Conservation (phyloP, 495 filamentous ascomycete species). For the Cercophora newfieldiana region DNA sequence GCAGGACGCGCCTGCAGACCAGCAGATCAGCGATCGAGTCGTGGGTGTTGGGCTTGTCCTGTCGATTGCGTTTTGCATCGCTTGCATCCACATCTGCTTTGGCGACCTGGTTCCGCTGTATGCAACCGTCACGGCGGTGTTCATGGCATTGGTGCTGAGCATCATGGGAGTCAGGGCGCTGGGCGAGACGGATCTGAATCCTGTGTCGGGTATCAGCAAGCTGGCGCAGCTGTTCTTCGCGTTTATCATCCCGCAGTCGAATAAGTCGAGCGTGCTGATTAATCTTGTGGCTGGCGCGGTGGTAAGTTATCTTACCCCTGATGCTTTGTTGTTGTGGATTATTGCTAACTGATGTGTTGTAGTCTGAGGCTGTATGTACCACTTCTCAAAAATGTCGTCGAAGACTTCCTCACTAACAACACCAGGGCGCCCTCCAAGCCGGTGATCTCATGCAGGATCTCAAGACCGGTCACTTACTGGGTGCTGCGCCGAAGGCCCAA, state of each 20-base stretch:
- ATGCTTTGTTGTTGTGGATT: neutral
- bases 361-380: constrained; percentile 30
- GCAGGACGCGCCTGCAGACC: constrained; percentile 77
- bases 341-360: neutral
- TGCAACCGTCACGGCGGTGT: constrained; percentile 76
- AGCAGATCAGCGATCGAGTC: constrained; percentile 72
- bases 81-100: constrained; percentile 78
- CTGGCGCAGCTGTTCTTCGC: constrained; percentile 94
- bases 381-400: too few relatives aligned
- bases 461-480: constrained; percentile 92
- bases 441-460: constrained; percentile 98
- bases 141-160: constrained; percentile 83
- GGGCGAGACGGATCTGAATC: constrained; percentile 95
- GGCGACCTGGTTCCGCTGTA: constrained; percentile 64
- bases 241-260: constrained; percentile 70
- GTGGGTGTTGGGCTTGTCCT: constrained; percentile 73
- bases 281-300: constrained; percentile 96
- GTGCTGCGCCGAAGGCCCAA: constrained; percentile 89
- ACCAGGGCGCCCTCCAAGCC: constrained; percentile 88
- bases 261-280: constrained; percentile 80
- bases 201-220: constrained; percentile 95
- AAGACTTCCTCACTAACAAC: neutral
- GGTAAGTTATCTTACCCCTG: constrained; percentile 19
- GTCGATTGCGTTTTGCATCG: constrained; percentile 76
- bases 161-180: constrained; percentile 95